phyloP scores from a whole-genome alignment of 2,329 filamentous ascomycete species.

The Fusarium verrucosum region DNA sequence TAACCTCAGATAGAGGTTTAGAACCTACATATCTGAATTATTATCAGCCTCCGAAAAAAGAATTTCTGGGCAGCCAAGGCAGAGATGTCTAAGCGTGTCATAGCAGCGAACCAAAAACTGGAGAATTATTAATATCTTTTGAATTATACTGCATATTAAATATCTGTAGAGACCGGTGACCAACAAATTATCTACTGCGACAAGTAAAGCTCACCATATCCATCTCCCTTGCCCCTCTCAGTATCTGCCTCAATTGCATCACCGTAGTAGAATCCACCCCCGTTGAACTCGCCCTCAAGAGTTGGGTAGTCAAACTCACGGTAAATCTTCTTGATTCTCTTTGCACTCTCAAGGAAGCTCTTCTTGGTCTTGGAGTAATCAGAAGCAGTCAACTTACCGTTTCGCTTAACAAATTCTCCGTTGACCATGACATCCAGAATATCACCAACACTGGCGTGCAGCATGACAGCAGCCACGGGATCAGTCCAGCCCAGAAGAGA shows the following conservation, averaged over 20 bases:
- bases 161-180: too few species aligned
- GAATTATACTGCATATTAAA: too few species aligned
- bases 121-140: too few species aligned
- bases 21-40: too few species aligned
- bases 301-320: conserved; percentile 40
- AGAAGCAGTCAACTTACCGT: conserved; percentile 49
- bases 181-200: neutral
- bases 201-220: conserved; percentile 10
- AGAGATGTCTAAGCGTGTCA: too few species aligned
- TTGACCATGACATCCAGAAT: conserved; percentile 61
- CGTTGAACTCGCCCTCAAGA: conserved; percentile 41
- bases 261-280: conserved; percentile 3
- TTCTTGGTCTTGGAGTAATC: conserved; percentile 45
- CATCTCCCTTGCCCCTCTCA: neutral
- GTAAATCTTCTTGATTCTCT: conserved; percentile 45
- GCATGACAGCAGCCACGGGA: conserved; percentile 64
- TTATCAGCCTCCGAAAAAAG: too few species aligned
- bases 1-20: too few species aligned
- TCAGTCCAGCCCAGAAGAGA: conserved; percentile 64
- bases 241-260: neutral
- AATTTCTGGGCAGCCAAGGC: too few species aligned
- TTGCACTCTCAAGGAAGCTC: conserved; percentile 49
- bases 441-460: conserved; percentile 64
- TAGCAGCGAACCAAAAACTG: too few species aligned
- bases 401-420: conserved; percentile 50